Evolutionary conservation across 495 filamentous ascomycete species (phyloP), one percentile per base, ranked within the genome.

Genomic region (Viridothelium virens): DNA sequence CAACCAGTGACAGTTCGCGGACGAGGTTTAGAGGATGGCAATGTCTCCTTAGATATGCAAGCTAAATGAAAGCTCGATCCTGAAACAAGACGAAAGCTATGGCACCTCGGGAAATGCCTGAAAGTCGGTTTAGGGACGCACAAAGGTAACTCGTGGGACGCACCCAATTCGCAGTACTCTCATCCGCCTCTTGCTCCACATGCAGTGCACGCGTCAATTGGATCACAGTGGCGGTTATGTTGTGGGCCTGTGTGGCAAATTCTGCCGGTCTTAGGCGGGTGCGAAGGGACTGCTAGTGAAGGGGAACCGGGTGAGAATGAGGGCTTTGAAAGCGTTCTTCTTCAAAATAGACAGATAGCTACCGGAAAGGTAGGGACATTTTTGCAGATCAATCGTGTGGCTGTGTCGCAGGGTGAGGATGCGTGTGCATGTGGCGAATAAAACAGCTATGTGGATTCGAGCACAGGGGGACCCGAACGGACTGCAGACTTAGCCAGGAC

Each of bases 301-400:
- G 53, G 18, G 36, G 9, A 6, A 59, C 36, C 53, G 14, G 53
- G 36, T 34, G 3, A 36, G 6, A 59, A 31, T 31, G 31, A 33
- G 36, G 6, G 14, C 14, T 59, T 36, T 10, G 53, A 18, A 59
- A 31, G 53, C 53, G 14, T 33, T 34, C 53, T 59, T 33, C 36
- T 36, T 18, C n/a, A 6, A 36, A 59, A 10, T 34, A 59, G 53
- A 34, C 3, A 36, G 53, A n/a, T 5, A 5, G 18, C 53, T 59
- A 36, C 36, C 53, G 53, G 53, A 59, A 59, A 10, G 33, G 53
- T 33, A 36, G 33, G 53, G 53, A 36, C 36, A 34, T 59, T 5
- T 59, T 53, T 59, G 53, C 31, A 11, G 53, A 59, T 59, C 53
- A 34, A 59, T 59, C 5, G 48, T 44, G 53, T 59, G 53, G 53